Conservation (phyloP, 331 rosid genomes). For the Phaseolus coccineus region DNA sequence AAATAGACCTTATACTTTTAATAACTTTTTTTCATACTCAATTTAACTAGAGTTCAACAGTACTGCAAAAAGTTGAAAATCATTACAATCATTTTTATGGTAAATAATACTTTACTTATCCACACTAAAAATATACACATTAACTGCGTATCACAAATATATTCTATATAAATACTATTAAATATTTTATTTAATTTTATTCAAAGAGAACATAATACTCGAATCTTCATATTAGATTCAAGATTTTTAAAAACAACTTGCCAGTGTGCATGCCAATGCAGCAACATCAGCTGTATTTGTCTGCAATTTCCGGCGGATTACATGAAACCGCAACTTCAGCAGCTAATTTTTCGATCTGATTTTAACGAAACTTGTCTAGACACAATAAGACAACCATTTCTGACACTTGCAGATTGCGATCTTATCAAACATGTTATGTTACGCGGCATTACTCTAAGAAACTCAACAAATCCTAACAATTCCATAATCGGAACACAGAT, state of each 20-base stretch:
- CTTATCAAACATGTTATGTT: not conserved
- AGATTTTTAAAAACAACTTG: not conserved
- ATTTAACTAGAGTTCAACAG: not conserved
- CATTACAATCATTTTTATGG: not conserved
- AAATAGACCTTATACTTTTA: not conserved
- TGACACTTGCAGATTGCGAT: conserved; percentile 3
- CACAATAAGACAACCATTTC: not conserved
- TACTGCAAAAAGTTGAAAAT: not conserved
- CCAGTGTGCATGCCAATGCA: not conserved
- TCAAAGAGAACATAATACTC: not conserved
- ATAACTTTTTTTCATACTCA: not conserved
- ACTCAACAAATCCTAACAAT: not conserved
- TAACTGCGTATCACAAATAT: not conserved
- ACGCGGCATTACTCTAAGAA: not conserved
- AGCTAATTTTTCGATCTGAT: not conserved
- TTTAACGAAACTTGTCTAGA: not conserved
- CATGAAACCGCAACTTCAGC: not conserved
- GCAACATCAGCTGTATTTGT: not conserved
- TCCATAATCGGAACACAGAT: not conserved
- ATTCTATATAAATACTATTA: not conserved
- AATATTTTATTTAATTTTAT: not conserved
- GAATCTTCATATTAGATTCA: not conserved
- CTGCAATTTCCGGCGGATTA: not conserved
- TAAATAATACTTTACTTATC: not conserved
- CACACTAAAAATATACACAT: not conserved